phyloP scores from a whole-genome alignment of 2,329 filamentous ascomycete species.

The Talaromyces piceae region DNA sequence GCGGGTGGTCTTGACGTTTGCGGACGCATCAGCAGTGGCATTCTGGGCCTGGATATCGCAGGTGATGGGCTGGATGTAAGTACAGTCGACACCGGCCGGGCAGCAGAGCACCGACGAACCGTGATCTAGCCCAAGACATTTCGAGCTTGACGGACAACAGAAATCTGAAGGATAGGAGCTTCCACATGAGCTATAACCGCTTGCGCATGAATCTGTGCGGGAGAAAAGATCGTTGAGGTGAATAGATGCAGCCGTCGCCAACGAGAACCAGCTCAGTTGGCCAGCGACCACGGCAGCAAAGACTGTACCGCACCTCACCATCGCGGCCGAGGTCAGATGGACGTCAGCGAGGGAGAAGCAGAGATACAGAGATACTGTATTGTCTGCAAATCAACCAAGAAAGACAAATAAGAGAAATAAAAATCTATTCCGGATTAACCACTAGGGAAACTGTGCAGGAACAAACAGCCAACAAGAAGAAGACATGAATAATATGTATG shows the following conservation, averaged over 20 bases:
- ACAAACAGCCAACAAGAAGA: not conserved
- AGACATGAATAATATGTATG: not conserved
- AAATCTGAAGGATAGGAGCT: conserved; percentile 34
- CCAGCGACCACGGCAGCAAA: conserved; percentile 8
- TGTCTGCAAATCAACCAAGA: not conserved
- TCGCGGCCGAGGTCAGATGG: not conserved
- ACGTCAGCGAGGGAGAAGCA: not conserved
- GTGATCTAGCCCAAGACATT: conserved; percentile 36
- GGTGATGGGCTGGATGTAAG: conserved; percentile 34
- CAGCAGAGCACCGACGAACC: conserved; percentile 40
- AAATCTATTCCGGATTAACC: not conserved
- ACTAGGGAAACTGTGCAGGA: not conserved
- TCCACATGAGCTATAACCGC: conserved; percentile 29
- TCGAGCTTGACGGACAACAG: conserved; percentile 35
- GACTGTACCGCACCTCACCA: conserved; percentile 10
- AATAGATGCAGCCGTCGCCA: conserved; percentile 16
- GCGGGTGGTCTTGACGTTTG: conserved; percentile 35
- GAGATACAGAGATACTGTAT: not conserved
- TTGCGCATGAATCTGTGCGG: conserved; percentile 24
- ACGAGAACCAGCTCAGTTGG: conserved; percentile 5
- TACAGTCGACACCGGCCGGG: conserved; percentile 34
- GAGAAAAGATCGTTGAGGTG: conserved; percentile 16
- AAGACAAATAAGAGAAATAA: too few species aligned
- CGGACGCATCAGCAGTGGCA: conserved; percentile 28
- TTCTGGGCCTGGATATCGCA: conserved; percentile 39